phyloP scores from a whole-genome alignment of 768 basidiomycete species.

The Leucocoprinus leucothites region DNA sequence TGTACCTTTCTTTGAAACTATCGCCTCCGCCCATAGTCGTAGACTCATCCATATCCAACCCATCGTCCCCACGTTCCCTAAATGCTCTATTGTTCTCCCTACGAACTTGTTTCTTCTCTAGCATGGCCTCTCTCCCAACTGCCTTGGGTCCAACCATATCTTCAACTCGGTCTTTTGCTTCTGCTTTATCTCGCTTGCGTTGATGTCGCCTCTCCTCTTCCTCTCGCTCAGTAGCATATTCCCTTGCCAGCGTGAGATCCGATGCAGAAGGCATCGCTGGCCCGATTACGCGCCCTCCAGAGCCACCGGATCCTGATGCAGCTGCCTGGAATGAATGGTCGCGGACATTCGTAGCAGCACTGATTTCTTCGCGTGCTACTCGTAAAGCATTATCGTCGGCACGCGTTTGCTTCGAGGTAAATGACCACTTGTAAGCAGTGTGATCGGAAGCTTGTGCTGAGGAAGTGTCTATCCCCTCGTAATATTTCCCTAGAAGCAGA shows the following conservation, averaged over 20 bases:
- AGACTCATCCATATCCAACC: slow-evolving; percentile 73
- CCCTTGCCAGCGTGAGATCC: slow-evolving; percentile 68
- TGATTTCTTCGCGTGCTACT: slow-evolving; percentile 57
- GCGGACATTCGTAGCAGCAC: slow-evolving; percentile 41
- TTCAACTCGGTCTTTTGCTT: slow-evolving; percentile 68
- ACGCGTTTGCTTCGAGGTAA: slow-evolving; percentile 63
- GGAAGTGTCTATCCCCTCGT: slow-evolving; percentile 58
- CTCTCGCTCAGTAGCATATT: slow-evolving; percentile 50
- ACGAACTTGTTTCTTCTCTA: slow-evolving; percentile 80
- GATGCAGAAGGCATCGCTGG: slow-evolving; percentile 68
- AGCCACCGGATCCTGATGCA: slow-evolving; percentile 20
- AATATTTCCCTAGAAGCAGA: slow-evolving; percentile 21
- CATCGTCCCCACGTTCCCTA: slow-evolving; percentile 75
- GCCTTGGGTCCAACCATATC: slow-evolving; percentile 79
- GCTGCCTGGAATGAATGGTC: slow-evolving; percentile 17
- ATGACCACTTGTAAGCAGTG: slow-evolving; percentile 88
- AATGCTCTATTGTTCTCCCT: slow-evolving; percentile 71
- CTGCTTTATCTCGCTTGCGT: slow-evolving; percentile 65
- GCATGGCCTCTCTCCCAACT: slow-evolving; percentile 77
- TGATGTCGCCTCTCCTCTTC: slow-evolving; percentile 51
- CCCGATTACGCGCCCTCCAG: slow-evolving; percentile 40
- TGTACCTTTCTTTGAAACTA: slow-evolving; percentile 77
- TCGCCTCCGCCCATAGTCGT: slow-evolving; percentile 82
- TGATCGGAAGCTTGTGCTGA: slow-evolving; percentile 58
- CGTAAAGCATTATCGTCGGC: slow-evolving; percentile 59